Evolutionary conservation across 306 rosid genomes (phyloP).

Genomic region (Cicer cuneatum): DNA sequence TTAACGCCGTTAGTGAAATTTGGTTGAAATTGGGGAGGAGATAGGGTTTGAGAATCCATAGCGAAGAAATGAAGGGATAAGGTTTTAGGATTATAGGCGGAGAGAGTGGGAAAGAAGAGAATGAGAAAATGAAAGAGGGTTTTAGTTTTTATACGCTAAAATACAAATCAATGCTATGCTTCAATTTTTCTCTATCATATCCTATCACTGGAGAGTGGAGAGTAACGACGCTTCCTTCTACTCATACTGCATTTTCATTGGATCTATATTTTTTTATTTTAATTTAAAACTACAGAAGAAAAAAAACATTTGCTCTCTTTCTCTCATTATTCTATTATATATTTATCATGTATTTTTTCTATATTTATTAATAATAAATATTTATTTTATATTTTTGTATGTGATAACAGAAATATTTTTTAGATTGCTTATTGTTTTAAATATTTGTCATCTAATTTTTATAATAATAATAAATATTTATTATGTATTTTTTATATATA

Average conservation of each 20-base stretch:
- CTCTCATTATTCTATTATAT: too few relatives aligned
- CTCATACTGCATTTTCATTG: neutral
- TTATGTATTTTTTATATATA: too few relatives aligned
- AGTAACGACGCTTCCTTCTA: neutral
- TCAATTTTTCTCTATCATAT: neutral
- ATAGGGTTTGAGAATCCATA: constrained; percentile 28
- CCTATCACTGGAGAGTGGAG: constrained; percentile 9
- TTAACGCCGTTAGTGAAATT: constrained; percentile 21
- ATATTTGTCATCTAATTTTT: too few relatives aligned
- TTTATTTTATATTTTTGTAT: too few relatives aligned
- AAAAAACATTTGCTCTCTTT: too few relatives aligned
- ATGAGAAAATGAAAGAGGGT: constrained; percentile 7
- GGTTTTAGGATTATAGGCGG: constrained; percentile 23
- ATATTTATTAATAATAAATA: too few relatives aligned
- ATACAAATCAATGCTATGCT: neutral
- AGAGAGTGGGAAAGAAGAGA: constrained; percentile 9
- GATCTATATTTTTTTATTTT: too few relatives aligned
- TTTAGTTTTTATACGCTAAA: constrained; percentile 26
- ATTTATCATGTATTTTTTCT: too few relatives aligned
- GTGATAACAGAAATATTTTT: too few relatives aligned
- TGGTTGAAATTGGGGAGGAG: constrained; percentile 36
- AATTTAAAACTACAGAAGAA: too few relatives aligned
- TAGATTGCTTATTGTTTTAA: too few relatives aligned
- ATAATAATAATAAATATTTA: too few relatives aligned
- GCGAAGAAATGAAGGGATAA: constrained; percentile 3